Conservation (phyloP, 1,139 yeast genomes). For the Candida smagusa region DNA sequence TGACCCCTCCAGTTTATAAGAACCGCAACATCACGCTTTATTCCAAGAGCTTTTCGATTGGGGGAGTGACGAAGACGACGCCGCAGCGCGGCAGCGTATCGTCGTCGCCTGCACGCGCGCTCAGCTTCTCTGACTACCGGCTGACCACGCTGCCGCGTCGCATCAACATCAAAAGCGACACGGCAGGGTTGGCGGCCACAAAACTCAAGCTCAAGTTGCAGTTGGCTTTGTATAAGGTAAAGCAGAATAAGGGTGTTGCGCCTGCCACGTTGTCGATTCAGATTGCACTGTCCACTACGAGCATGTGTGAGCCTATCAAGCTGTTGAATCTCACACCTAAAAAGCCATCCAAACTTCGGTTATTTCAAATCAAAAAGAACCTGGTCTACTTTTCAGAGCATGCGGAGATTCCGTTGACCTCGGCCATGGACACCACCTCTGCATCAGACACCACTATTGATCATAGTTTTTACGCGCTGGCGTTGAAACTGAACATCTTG, state of each 20-base stretch:
- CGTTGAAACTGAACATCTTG: constrained; percentile 5
- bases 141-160: constrained; percentile 7
- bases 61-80: constrained; percentile 4
- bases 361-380: constrained; percentile 33
- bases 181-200: constrained; percentile 46
- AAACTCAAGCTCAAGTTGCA: constrained; percentile 68
- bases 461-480: constrained; percentile 5
- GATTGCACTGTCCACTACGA: constrained; percentile 1
- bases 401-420: constrained; percentile 9
- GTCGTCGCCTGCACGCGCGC: constrained; percentile 12
- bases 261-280: constrained; percentile 3
- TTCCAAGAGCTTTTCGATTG: constrained; percentile 6
- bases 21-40: constrained; percentile 4
- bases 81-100: constrained; percentile 1
- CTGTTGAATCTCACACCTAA: constrained; percentile 12
- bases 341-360: constrained; percentile 20
- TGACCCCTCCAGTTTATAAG: constrained; percentile 6
- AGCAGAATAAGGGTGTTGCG: constrained; percentile 10
- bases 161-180: constrained; percentile 10
- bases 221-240: constrained; percentile 75
- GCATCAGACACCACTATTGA: constrained; percentile 28
- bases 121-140: constrained; percentile 26
- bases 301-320: constrained; percentile 3
- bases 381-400: constrained; percentile 23
- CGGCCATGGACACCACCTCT: constrained; percentile 31